Evolutionary conservation across 768 basidiomycete species (phyloP), one percentile per base, ranked within the genome.

Genomic region (Rhizopogon roseolus): DNA sequence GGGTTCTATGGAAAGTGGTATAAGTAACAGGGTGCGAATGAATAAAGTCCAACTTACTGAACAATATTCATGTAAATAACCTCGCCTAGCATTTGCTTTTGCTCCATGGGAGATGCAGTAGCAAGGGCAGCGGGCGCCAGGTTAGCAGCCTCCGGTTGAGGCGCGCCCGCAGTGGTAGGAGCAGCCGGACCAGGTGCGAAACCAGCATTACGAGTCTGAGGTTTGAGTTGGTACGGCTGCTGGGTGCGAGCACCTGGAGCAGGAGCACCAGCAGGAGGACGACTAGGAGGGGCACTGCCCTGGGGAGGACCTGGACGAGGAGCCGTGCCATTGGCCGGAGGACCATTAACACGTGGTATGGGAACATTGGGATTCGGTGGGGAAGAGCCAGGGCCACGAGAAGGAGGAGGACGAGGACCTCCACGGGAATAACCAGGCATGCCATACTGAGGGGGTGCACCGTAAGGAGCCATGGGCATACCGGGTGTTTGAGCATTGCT

Each of bases 71-170:
- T 86, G 76, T 98, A 98, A 62, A 98, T 84, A 48, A 90, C 84
- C 74, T 99, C 97, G 62, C 97, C 97, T 45, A 99, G 80, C 88
- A 98, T 93, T 72, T 99, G 97, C 80, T 99, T 99, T 82, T 98
- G 94, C 72, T 98, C 96, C 69, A 78, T 75, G 36, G 85, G 82
- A 45, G 79, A 71, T 22, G 83, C 82, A 57, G 64, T 77, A 41
- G 81, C 80, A 56, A 89, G 76, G 9, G 79, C 65, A 64, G 84
- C 78, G 19, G 91, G 75, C 45, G 81, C 84, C 55, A 91, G 80
- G 54, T 74, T 71, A 22, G 85, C 73, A 41, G 78, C 75, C 17
- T 79, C 79, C 54, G 78, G 66, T 50, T 79, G 64, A n/a, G 79
- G 70, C 44, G 73, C 70, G 36, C 77, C 71, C 16, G 67, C 71